phyloP scores from a whole-genome alignment of 495 filamentous ascomycete species.

The Podospora didyma region DNA sequence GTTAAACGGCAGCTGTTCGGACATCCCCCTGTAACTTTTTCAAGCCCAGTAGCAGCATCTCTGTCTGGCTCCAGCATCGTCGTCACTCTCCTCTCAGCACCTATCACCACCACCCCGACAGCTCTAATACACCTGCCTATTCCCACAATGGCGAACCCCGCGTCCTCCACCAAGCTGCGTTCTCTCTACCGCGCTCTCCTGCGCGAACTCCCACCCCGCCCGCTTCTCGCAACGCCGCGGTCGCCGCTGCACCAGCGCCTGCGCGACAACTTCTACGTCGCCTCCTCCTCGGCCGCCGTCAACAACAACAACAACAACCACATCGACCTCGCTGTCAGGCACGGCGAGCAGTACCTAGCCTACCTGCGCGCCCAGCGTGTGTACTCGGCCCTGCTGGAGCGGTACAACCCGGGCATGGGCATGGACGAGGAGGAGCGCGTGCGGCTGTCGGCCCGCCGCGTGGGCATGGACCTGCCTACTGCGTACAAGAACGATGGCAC shows the following conservation, averaged over 20 bases:
- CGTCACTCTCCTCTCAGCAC: background rate
- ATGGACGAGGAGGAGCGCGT: conserved; percentile 84
- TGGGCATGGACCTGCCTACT: conserved; percentile 81
- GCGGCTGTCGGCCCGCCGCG: conserved; percentile 74
- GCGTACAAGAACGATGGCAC: conserved; percentile 33
- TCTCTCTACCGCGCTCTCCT: conserved; percentile 86
- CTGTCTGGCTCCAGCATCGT: background rate
- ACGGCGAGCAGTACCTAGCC: conserved; percentile 70
- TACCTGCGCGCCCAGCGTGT: conserved; percentile 79
- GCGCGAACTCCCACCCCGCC: conserved; percentile 78
- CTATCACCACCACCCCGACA: background rate
- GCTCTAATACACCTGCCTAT: background rate
- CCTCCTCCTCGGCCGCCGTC: conserved; percentile 3
- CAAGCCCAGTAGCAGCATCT: background rate
- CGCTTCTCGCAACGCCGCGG: conserved; percentile 45
- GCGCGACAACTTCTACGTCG: conserved; percentile 45
- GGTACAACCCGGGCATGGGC: conserved; percentile 87
- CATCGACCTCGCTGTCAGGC: conserved; percentile 36
- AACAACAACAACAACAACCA: background rate
- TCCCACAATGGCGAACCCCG: background rate
- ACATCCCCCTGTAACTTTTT: background rate
- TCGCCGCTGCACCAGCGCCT: conserved; percentile 59
- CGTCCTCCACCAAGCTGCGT: conserved; percentile 49
- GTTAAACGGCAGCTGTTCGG: conserved; percentile 6
- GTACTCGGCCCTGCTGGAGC: conserved; percentile 74